Conservation (phyloP, 495 filamentous ascomycete genomes). For the Sabuloglossum arenarium region DNA sequence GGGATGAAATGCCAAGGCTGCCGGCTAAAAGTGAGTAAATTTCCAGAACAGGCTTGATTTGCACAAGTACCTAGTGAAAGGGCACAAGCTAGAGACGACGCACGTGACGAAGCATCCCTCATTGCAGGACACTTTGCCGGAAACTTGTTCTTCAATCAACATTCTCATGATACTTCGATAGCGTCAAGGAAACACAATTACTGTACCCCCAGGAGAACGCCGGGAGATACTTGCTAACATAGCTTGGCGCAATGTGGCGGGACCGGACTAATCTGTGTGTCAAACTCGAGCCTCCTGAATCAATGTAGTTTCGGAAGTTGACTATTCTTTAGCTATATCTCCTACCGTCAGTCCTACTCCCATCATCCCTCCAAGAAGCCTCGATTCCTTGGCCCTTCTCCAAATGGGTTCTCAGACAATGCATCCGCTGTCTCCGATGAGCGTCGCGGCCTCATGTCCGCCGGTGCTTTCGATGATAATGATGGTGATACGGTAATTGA, state of each 20-base stretch:
- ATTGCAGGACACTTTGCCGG: neutral
- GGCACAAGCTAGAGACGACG: neutral
- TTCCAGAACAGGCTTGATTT: neutral
- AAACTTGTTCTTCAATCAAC: neutral
- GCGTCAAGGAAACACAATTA: neutral
- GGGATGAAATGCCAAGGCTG: neutral
- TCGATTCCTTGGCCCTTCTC: conserved; percentile 36
- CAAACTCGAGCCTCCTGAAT: conserved; percentile 1
- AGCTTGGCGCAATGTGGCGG: conserved; percentile 38
- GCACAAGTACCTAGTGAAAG: neutral
- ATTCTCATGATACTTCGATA: neutral
- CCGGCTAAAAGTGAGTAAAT: neutral
- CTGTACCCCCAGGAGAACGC: neutral
- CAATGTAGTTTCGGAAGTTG: conserved; percentile 7
- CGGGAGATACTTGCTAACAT: neutral
- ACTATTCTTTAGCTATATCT: conserved; percentile 54
- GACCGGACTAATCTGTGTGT: conserved; percentile 93
- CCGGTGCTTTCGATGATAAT: conserved; percentile 57
- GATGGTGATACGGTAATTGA: conserved; percentile 87
- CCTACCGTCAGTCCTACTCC: conserved; percentile 93
- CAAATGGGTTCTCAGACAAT: conserved; percentile 53
- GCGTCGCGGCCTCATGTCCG: conserved; percentile 69
- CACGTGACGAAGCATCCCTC: neutral
- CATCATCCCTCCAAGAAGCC: conserved; percentile 82
- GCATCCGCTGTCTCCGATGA: conserved; percentile 41